A percentile compares a stretch with the other conserved stretches of the same genome.
These are phyloP conservation scores for Populus pruinosa DNA, from an alignment of 345 rosid species.

Conservation along the genomic window DNA sequence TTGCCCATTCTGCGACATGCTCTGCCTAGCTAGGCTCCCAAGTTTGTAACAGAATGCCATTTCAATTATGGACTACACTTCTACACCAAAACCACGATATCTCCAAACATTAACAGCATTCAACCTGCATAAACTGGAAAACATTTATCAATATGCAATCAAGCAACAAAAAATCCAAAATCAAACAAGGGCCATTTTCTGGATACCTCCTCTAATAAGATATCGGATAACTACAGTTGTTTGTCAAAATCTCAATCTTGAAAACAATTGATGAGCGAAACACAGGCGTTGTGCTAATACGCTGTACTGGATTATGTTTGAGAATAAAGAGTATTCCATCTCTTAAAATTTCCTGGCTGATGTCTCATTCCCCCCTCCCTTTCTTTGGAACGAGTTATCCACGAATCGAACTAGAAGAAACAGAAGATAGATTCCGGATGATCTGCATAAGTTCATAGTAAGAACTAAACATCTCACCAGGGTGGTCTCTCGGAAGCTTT, in stretches of 20 bases:
- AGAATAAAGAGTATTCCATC: too few species aligned
- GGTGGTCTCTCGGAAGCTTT: too few species aligned
- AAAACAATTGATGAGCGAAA: neutral
- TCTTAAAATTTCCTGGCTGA: too few species aligned
- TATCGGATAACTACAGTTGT: neutral
- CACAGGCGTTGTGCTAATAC: neutral
- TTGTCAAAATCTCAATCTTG: neutral
- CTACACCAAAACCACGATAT: neutral
- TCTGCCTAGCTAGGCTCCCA: conserved; percentile 52
- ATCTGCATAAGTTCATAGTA: too few species aligned
- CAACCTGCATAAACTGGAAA: neutral
- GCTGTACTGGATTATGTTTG: too few species aligned
- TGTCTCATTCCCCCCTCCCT: too few species aligned
- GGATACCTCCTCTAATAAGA: neutral
- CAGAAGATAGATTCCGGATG: too few species aligned
- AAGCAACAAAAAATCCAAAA: too few species aligned
- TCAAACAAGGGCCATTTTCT: neutral
- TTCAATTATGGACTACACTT: too few species aligned
- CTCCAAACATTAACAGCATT: neutral
- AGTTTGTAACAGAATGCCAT: conserved; percentile 69
- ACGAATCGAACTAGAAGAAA: too few species aligned
- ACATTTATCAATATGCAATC: neutral
- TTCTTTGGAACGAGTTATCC: too few species aligned
- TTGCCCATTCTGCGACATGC: conserved; percentile 40
- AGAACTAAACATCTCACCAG: too few species aligned